Percentiles rank a stretch among this genome's conserved stretches.
Evolutionary conservation across 192 early-diverging fungal genomes (phyloP).

Genomic region (Irineochytrium annulatum): DNA sequence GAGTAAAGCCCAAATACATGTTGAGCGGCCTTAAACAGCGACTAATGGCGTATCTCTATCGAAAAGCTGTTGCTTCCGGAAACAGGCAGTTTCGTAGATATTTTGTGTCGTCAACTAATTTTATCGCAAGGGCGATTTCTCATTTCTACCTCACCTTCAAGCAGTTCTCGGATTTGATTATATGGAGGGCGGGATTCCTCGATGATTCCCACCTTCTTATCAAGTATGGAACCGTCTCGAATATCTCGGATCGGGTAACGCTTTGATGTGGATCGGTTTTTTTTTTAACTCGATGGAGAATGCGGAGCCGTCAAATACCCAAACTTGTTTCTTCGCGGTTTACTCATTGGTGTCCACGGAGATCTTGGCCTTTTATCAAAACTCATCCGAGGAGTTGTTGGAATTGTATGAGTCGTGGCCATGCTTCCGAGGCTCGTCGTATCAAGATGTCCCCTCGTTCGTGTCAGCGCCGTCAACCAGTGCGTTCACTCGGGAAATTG

Average conservation of each 20-base stretch:
- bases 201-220: constrained; percentile 55
- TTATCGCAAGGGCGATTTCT: constrained; percentile 7
- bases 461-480: constrained; percentile 50
- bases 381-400: constrained; percentile 57
- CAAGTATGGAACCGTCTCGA: constrained; percentile 62
- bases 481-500: constrained; percentile 49
- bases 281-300: constrained; percentile 4
- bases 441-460: constrained; percentile 4
- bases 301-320: constrained; percentile 14
- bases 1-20: constrained; percentile 15
- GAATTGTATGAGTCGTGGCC: constrained; percentile 46
- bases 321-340: constrained; percentile 64
- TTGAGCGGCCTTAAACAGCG: constrained; percentile 69
- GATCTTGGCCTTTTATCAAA: constrained; percentile 63
- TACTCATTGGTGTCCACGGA: constrained; percentile 53
- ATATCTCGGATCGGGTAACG: constrained; percentile 47
- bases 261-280: constrained; percentile 6
- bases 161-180: constrained; percentile 53
- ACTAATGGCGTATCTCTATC: constrained; percentile 60
- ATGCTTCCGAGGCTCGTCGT: constrained; percentile 38
- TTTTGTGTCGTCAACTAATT: not conserved
- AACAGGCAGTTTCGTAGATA: constrained; percentile 27
- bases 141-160: constrained; percentile 66
- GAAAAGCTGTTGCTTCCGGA: constrained; percentile 44
- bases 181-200: constrained; percentile 71